A percentile compares a stretch with the other conserved stretches of the same genome.
phyloP scores from a whole-genome alignment of 805 yeast genomes.

The Saccharomyces cerevisiae region DNA sequence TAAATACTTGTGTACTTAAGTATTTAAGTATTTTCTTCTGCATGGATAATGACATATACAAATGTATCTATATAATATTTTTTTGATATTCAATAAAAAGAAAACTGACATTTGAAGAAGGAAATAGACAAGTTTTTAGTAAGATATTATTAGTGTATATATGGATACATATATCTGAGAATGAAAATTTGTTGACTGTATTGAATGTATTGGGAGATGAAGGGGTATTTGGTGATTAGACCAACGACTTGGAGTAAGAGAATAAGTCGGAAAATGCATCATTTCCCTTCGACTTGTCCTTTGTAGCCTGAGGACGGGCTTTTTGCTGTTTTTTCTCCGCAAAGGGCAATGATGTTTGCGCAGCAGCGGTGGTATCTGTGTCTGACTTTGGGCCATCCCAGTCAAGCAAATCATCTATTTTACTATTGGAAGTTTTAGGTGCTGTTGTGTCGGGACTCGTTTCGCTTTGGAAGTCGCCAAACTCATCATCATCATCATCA shows the following conservation, averaged over 20 bases:
- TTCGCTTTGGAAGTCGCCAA: slow-evolving; percentile 33
- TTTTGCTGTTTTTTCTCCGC: slow-evolving; percentile 4
- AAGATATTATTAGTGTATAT: slow-evolving; percentile 1
- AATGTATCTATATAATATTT: not conserved
- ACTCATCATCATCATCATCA: slow-evolving; percentile 30
- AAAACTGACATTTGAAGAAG: not conserved
- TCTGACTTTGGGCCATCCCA: slow-evolving; percentile 4
- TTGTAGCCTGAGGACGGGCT: slow-evolving; percentile 4
- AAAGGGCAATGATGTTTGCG: slow-evolving; percentile 4
- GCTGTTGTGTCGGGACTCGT: slow-evolving; percentile 9
- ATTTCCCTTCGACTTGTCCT: slow-evolving; percentile 5
- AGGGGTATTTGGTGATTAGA: slow-evolving; percentile 5
- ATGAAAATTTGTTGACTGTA: slow-evolving; percentile 13
- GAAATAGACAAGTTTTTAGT: not conserved
- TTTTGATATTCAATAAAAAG: not conserved
- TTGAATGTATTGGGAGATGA: not conserved
- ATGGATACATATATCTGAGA: slow-evolving; percentile 1
- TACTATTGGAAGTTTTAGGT: slow-evolving; percentile 2
- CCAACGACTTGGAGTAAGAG: slow-evolving; percentile 26
- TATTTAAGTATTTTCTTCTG: not conserved
- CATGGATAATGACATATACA: not conserved
- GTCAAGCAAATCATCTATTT: slow-evolving; percentile 12
- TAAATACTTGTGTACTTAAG: not conserved
- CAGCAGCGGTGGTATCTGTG: slow-evolving; percentile 5
- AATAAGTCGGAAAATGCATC: slow-evolving; percentile 28